Base-by-base conservation (phyloP, 352 stramenopile species). In the Lagenidium giganteum region DNA sequence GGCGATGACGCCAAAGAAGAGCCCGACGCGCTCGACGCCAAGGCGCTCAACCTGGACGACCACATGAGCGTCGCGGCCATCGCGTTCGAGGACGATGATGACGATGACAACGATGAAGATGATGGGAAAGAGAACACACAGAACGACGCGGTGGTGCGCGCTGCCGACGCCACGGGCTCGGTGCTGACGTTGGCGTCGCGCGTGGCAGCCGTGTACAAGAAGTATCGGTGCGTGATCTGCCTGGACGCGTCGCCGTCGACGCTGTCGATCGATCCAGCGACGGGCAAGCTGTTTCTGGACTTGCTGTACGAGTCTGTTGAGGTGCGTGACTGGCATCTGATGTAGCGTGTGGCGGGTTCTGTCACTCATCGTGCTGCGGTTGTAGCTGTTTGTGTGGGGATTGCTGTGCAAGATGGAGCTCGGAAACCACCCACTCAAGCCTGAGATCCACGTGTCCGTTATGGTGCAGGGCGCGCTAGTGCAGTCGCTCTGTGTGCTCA, bases 221-320 rank as follows among this genome's bases (percentile, higher is more conserved):
- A 74, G 32, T 90, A 88, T 27, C 75, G 78, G 46, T 83, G 75
- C 36, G 72, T 83, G 5, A 47, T 90, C 24, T 90, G 75, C 45
- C 57, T 90, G 18, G 78, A 90, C 41, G 71, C 70, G 20, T 88
- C 72, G 22, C 78, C 75, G 12, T 90, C 75, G 25, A 84, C 76
- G 17, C 49, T 88, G 22, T 84, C 78, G 26, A 87, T 90, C 31
- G 78, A 90, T 40, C 64, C 78, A n/a, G 54, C 62, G 3, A 82
- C 72, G 0, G 78, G 76, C 5, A 52, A 59, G 0, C 49, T 88
- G 12, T 87, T 90, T 36, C 49, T 87, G 17, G 76, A 88, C 34
- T 44, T 86, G 49, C 44, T 83, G 8, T 85, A 80, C 43, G 70
- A 88, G 32, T 77, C 69, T 21, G 61, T 86, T 5, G 66, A 77